Evolutionary conservation across 2,329 filamentous ascomycete genomes (phyloP).

Genomic region (Didymella lethalis): DNA sequence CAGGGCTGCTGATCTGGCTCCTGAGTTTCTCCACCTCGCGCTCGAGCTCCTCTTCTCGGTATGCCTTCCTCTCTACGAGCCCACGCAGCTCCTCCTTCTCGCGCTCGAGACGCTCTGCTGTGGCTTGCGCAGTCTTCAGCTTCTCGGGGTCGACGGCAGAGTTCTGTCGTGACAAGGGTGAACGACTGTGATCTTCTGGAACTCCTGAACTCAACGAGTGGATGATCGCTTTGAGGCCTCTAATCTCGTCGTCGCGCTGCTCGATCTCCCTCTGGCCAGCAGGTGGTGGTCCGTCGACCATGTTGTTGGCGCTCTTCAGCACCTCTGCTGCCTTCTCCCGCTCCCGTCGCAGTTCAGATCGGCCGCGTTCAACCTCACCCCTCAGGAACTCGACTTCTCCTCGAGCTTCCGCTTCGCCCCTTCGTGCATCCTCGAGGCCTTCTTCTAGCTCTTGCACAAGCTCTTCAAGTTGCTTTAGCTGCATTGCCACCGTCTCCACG

Average conservation of each 20-base stretch:
- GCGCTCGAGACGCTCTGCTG: slow-evolving; percentile 75
- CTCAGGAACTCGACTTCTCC: slow-evolving; percentile 95
- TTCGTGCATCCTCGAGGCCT: slow-evolving; percentile 89
- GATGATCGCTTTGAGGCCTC: slow-evolving; percentile 96
- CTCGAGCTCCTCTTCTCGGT: slow-evolving; percentile 84
- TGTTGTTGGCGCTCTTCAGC: slow-evolving; percentile 62
- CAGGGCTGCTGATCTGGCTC: slow-evolving; percentile 45
- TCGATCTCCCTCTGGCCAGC: slow-evolving; percentile 76
- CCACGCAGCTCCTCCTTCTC: slow-evolving; percentile 81
- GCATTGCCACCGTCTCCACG: slow-evolving; percentile 86
- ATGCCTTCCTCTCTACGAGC: slow-evolving; percentile 74
- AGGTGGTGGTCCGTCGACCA: slow-evolving; percentile 52
- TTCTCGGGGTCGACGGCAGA: slow-evolving; percentile 53
- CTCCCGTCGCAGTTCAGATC: slow-evolving; percentile 86
- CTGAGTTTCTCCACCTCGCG: slow-evolving; percentile 74
- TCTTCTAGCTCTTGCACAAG: slow-evolving; percentile 97
- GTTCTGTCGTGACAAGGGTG: slow-evolving; percentile 41
- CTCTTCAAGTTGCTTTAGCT: slow-evolving; percentile 94
- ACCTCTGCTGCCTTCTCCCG: slow-evolving; percentile 78
- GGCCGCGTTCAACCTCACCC: slow-evolving; percentile 90
- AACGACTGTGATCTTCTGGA: slow-evolving; percentile 54
- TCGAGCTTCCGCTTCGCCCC: slow-evolving; percentile 93
- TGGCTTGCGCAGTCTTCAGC: slow-evolving; percentile 65
- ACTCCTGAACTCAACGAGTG: slow-evolving; percentile 85
- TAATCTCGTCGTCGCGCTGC: slow-evolving; percentile 96